Conservation (phyloP, 768 basidiomycete species). For the Rhizopogon salebrosus region DNA sequence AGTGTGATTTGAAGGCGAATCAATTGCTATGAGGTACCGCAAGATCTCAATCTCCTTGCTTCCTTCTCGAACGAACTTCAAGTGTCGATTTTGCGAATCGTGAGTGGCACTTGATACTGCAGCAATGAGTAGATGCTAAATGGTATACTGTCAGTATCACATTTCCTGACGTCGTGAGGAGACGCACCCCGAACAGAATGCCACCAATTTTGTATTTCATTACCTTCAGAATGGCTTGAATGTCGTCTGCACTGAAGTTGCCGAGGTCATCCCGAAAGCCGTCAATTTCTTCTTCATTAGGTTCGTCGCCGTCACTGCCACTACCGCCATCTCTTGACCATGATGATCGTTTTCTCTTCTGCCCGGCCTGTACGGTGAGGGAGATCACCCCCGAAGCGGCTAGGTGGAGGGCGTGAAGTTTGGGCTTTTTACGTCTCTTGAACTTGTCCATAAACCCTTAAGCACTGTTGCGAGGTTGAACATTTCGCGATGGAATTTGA, state of each 20-base stretch:
- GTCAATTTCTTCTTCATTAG: no score
- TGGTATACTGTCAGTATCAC: no score
- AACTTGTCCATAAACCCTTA: background rate
- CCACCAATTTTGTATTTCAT: background rate
- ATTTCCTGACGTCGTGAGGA: background rate
- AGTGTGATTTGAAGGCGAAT: no score
- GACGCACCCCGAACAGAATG: background rate
- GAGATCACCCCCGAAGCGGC: background rate
- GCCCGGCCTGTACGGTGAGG: background rate
- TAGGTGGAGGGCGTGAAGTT: no score
- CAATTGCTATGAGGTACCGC: no score
- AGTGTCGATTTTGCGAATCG: background rate
- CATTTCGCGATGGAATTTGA: background rate
- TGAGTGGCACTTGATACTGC: no score
- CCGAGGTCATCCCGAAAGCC: constrained; percentile 1
- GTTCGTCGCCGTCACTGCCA: no score
- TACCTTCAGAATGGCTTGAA: background rate
- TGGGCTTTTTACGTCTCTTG: background rate
- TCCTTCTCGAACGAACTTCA: no score
- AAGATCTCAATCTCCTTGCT: no score
- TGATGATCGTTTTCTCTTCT: background rate
- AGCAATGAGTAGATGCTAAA: no score
- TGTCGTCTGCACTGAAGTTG: background rate
- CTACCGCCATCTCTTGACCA: background rate
- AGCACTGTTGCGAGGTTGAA: background rate